Conservation (phyloP, 805 yeast species). For the Wickerhamomyces alni region DNA sequence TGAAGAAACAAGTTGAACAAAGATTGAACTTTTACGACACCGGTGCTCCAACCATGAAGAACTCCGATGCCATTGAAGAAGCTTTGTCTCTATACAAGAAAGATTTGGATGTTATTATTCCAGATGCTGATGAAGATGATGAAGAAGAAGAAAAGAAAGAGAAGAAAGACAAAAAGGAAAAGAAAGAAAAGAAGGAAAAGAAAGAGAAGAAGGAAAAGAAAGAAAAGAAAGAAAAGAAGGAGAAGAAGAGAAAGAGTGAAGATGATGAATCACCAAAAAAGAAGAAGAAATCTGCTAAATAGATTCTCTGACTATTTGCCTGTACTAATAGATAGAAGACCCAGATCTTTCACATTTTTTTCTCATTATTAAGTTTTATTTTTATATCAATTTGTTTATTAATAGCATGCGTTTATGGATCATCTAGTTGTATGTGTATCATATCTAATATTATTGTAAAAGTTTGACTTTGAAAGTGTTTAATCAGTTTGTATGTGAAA, state of each 20-base stretch:
- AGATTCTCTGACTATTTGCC: constrained; percentile 4
- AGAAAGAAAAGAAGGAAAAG: constrained; percentile 39
- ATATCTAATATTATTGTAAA: no score
- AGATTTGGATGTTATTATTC: constrained; percentile 40
- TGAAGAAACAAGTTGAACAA: constrained; percentile 97
- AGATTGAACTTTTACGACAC: constrained; percentile 93
- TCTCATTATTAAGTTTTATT: neutral
- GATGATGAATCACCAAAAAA: constrained; percentile 29
- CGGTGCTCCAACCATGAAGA: constrained; percentile 95
- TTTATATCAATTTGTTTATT: neutral
- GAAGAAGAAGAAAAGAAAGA: constrained; percentile 25
- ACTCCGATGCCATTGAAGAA: constrained; percentile 87
- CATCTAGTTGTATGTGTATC: neutral
- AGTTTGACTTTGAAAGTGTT: no score
- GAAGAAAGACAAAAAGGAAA: constrained; percentile 25
- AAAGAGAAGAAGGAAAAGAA: constrained; percentile 45
- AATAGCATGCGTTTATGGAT: constrained; percentile 1
- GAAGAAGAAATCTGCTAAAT: constrained; percentile 27
- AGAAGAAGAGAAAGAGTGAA: constrained; percentile 37
- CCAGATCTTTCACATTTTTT: neutral
- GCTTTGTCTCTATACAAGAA: constrained; percentile 64
- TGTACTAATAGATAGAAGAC: constrained; percentile 8
- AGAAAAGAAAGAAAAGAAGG: constrained; percentile 44
- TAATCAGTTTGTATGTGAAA: no score
- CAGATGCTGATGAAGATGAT: constrained; percentile 30